These are phyloP conservation scores for Hyphodiscus sp. DNA, from an alignment of 2,329 filamentous ascomycete species.

Conservation along the genomic window DNA sequence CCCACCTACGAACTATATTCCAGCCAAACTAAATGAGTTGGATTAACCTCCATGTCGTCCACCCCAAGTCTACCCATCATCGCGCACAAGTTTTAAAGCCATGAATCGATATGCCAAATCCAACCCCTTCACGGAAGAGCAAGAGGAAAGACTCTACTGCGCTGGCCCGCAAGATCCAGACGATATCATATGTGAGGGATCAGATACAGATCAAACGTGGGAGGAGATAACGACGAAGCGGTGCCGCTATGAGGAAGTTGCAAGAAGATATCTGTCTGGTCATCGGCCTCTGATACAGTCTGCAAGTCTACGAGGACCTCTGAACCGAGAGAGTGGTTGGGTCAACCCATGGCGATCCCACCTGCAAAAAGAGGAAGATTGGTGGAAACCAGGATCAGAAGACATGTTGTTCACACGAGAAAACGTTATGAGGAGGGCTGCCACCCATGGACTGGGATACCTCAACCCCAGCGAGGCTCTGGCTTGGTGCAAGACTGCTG, in stretches of 20 bases:
- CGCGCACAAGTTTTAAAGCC: background rate
- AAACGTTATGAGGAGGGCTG: constrained; percentile 18
- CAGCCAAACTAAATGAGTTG: background rate
- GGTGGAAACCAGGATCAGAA: constrained; percentile 19
- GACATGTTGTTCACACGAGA: constrained; percentile 20
- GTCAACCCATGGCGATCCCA: constrained; percentile 44
- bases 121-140: background rate
- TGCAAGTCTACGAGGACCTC: constrained; percentile 55
- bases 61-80: background rate
- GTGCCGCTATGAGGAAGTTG: constrained; percentile 52
- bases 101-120: background rate
- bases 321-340: constrained; percentile 45
- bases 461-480: constrained; percentile 18
- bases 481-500: constrained; percentile 16
- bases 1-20: background rate
- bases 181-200: constrained; percentile 49
- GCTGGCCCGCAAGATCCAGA: constrained; percentile 35
- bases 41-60: background rate
- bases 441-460: constrained; percentile 18
- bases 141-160: constrained; percentile 40
- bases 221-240: constrained; percentile 42
- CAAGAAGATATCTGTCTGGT: constrained; percentile 51
- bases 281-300: constrained; percentile 51
- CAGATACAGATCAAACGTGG: constrained; percentile 50
- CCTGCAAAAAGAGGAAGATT: constrained; percentile 13